Conservation (phyloP, 2,329 filamentous ascomycete genomes). For the Fusarium sp. region DNA sequence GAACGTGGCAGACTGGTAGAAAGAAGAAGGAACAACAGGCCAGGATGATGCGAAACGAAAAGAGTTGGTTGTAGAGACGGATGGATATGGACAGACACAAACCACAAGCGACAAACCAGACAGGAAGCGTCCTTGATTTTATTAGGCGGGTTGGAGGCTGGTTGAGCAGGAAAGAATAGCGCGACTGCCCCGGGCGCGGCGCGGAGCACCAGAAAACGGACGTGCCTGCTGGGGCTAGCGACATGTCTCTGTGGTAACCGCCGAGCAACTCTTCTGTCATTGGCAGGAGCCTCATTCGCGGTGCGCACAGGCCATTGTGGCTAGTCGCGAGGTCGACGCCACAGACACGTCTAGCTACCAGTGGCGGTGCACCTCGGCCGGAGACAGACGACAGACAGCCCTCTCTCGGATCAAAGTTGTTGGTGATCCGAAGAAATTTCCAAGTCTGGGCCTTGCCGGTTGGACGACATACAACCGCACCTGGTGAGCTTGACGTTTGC, state of each 20-base stretch:
- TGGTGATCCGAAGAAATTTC: constrained; percentile 44
- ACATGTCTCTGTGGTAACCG: constrained; percentile 60
- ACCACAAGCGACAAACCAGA: not conserved
- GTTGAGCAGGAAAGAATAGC: not conserved
- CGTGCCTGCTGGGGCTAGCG: constrained; percentile 42
- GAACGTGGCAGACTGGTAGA: not conserved
- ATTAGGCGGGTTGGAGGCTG: not conserved
- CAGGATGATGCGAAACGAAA: not conserved
- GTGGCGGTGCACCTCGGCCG: constrained; percentile 34
- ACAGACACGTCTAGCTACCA: constrained; percentile 19
- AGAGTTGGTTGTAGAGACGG: not conserved
- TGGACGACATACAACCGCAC: constrained; percentile 23
- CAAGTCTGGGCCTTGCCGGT: constrained; percentile 22
- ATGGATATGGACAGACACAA: constrained; percentile 2
- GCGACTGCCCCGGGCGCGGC: not conserved
- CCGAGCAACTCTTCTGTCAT: constrained; percentile 60
- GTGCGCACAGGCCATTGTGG: constrained; percentile 39
- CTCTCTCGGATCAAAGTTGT: constrained; percentile 39
- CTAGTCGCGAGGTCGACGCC: constrained; percentile 38
- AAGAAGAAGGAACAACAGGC: constrained; percentile 7
- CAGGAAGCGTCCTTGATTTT: not conserved
- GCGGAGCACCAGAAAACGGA: constrained; percentile 18
- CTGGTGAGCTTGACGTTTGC: constrained; percentile 32
- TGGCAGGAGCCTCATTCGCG: constrained; percentile 31
- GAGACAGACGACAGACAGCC: not conserved